phyloP scores from a whole-genome alignment of 768 basidiomycete genomes.

The Agaricus blazei region DNA sequence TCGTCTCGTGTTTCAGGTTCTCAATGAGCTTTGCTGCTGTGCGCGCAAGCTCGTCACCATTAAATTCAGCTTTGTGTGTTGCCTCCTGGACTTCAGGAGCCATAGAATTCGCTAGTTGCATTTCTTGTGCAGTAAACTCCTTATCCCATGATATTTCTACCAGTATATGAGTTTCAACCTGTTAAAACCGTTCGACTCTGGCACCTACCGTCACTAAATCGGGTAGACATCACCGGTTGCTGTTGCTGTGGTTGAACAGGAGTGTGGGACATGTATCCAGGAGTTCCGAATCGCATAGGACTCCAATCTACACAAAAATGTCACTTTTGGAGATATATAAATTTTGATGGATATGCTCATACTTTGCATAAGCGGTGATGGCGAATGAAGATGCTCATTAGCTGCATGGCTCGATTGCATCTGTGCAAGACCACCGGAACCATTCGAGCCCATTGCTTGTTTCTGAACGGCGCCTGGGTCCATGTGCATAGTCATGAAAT shows the following conservation, averaged over 20 bases:
- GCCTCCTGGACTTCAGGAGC: constrained; percentile 12
- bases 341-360: neutral
- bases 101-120: constrained; percentile 23
- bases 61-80: constrained; percentile 19
- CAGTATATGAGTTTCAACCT: neutral
- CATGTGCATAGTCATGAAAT: constrained; percentile 12
- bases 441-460: neutral
- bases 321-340: neutral
- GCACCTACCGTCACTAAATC: constrained; percentile 38
- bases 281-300: constrained; percentile 23
- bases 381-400: constrained; percentile 4
- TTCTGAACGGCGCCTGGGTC: neutral
- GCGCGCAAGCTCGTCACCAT: constrained; percentile 70
- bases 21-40: constrained; percentile 78
- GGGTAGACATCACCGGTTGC: neutral
- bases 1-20: constrained; percentile 67
- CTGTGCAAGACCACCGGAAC: neutral
- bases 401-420: neutral
- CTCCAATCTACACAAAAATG: constrained; percentile 27
- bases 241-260: constrained; percentile 23
- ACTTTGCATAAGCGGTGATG: constrained; percentile 9
- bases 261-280: constrained; percentile 24
- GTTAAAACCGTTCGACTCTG: neutral
- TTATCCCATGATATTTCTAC: constrained; percentile 56
- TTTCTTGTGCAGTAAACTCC: constrained; percentile 58